Percentiles rank a stretch among this genome's conserved stretches.
These are phyloP conservation scores for Alternaria angustiovoidea DNA, from an alignment of 2,329 filamentous ascomycete species.

Conservation along the genomic window DNA sequence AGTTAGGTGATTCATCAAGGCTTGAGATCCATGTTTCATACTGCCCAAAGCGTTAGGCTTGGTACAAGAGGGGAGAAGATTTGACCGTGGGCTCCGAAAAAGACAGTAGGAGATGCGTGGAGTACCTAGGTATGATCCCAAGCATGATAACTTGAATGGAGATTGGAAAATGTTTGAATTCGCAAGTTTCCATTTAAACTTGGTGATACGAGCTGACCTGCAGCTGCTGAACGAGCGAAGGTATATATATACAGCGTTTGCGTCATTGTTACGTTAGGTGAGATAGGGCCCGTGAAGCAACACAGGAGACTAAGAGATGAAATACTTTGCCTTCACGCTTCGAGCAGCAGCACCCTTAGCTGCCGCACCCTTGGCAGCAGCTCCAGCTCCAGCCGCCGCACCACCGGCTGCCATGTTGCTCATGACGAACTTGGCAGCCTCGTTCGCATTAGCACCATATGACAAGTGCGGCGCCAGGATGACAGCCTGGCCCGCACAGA, in stretches of 20 bases:
- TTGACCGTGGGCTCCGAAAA: background rate
- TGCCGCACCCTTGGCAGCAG: background rate
- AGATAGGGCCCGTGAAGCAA: background rate
- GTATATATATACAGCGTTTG: background rate
- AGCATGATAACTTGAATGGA: background rate
- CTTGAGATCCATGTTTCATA: background rate
- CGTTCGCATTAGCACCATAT: slow-evolving; percentile 41
- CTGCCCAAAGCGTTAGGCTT: too few relatives aligned
- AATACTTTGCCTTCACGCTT: slow-evolving; percentile 6
- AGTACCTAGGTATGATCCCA: background rate
- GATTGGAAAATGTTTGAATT: background rate
- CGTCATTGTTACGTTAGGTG: background rate
- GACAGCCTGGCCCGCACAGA: slow-evolving; percentile 42
- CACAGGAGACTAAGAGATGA: slow-evolving; percentile 5
- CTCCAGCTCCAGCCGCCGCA: slow-evolving; percentile 7
- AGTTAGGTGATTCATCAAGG: slow-evolving; percentile 13
- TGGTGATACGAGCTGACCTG: slow-evolving; percentile 5
- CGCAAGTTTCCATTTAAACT: background rate
- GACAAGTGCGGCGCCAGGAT: slow-evolving; percentile 47
- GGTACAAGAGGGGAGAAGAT: background rate
- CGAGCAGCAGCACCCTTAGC: background rate
- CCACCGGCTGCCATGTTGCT: slow-evolving; percentile 22
- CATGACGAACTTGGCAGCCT: slow-evolving; percentile 45
- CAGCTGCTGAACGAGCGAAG: background rate
- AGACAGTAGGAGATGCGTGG: background rate